Percentiles rank a stretch among this genome's conserved stretches.
Evolutionary conservation across 1,139 yeast species (phyloP).

Genomic region (Saccharomyces hybrid): DNA sequence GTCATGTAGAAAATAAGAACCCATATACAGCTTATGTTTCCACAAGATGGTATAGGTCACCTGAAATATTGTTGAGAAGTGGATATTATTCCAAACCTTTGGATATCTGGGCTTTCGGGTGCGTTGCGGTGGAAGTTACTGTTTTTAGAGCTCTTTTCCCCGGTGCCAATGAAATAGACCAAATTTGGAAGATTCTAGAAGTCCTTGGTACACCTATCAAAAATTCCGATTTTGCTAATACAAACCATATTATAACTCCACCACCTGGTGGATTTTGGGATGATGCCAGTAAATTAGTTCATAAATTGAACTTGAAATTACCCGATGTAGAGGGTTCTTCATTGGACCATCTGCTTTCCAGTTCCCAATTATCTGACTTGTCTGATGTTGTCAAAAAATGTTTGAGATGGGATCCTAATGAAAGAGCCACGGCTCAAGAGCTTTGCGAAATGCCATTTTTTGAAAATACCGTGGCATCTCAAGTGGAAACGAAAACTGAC

Average conservation of each 20-base stretch:
- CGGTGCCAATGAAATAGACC: constrained; percentile 72
- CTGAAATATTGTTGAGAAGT: constrained; percentile 73
- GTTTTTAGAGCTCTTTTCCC: constrained; percentile 76
- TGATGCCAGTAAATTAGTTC: constrained; percentile 46
- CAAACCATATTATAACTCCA: constrained; percentile 19
- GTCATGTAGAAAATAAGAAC: constrained; percentile 47
- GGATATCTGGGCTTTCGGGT: constrained; percentile 93
- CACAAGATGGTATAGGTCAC: constrained; percentile 94
- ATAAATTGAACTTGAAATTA: constrained; percentile 44
- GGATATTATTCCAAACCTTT: constrained; percentile 63
- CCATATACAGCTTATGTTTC: constrained; percentile 78
- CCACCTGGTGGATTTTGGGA: constrained; percentile 67
- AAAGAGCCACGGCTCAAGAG: constrained; percentile 42
- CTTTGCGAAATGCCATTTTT: constrained; percentile 49
- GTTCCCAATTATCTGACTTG: constrained; percentile 35
- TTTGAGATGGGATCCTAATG: constrained; percentile 57
- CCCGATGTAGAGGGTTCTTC: constrained; percentile 41
- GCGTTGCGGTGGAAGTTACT: constrained; percentile 75
- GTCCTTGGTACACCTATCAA: constrained; percentile 62
- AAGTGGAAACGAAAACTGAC: constrained; percentile 1
- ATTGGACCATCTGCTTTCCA: constrained; percentile 34
- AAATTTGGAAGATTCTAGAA: constrained; percentile 56
- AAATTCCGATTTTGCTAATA: constrained; percentile 18
- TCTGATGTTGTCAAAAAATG: constrained; percentile 49
- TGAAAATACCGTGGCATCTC: constrained; percentile 33